phyloP scores from a whole-genome alignment of 176 grass and related monocot genomes.

The Melocanna baccifera region DNA sequence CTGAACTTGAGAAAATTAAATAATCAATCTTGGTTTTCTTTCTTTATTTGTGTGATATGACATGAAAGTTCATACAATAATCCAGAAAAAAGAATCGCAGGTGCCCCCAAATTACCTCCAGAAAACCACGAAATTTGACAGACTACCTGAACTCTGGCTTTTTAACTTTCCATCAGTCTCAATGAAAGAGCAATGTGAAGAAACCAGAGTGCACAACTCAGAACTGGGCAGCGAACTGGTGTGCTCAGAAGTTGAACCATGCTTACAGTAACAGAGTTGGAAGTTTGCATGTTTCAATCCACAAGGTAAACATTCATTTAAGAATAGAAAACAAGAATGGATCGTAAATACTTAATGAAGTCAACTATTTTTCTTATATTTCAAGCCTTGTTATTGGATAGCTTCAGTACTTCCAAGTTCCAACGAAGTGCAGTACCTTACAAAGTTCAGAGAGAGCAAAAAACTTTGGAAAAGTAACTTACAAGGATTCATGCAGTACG shows the following conservation, averaged over 20 bases:
- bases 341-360: not conserved
- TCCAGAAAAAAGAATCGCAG: not conserved
- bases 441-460: not conserved
- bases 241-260: not conserved
- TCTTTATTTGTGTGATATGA: not conserved
- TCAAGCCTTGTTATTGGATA: not conserved
- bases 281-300: not conserved
- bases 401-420: not conserved
- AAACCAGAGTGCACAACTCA: not conserved
- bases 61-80: not conserved
- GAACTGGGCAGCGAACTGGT: not conserved
- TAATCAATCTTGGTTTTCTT: not conserved
- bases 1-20: not conserved
- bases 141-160: not conserved
- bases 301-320: not conserved
- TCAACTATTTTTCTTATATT: not conserved
- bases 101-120: not conserved
- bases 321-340: not conserved
- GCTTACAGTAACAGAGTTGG: not conserved
- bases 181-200: not conserved
- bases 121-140: not conserved
- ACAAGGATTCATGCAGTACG: slow-evolving; percentile 88
- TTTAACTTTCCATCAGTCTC: not conserved
- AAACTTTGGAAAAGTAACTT: slow-evolving; percentile 12
- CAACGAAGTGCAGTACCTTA: not conserved